Evolutionary conservation across 2,329 filamentous ascomycete species (phyloP).

Genomic region (Volutella citrinella): DNA sequence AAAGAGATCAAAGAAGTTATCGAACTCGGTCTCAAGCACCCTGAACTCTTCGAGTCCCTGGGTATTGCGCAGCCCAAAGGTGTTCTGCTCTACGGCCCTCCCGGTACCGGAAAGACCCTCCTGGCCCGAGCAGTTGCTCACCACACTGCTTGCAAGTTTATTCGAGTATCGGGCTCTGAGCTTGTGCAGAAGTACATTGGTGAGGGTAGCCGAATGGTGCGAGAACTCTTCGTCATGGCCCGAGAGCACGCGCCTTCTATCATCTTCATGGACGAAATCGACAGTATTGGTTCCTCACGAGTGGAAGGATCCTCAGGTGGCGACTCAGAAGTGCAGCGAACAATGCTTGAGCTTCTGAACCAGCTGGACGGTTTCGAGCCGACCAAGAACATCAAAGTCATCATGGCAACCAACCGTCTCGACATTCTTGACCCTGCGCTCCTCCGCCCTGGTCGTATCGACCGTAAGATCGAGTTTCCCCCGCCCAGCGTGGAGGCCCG

Average conservation of each 20-base stretch:
- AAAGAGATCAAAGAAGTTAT: conserved; percentile 99
- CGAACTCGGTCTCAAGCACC: conserved; percentile 96
- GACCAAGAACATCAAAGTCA: conserved; percentile 99
- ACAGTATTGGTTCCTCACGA: conserved; percentile 95
- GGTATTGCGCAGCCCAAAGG: conserved; percentile 98
- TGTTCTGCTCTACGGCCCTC: conserved; percentile 92
- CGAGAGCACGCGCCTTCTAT: conserved; percentile 96
- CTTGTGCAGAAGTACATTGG: conserved; percentile 99
- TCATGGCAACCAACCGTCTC: conserved; percentile 98
- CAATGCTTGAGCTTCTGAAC: conserved; percentile 97
- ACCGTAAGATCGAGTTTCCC: conserved; percentile 98
- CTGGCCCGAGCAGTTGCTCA: conserved; percentile 94
- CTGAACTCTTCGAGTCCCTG: conserved; percentile 97
- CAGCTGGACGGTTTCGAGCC: conserved; percentile 98
- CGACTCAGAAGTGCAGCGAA: conserved; percentile 96
- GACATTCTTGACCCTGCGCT: conserved; percentile 96
- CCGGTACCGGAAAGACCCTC: conserved; percentile 95
- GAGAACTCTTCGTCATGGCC: conserved; percentile 98
- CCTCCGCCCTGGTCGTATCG: conserved; percentile 92
- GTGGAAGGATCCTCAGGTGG: conserved; percentile 94
- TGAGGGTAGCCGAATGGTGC: conserved; percentile 96
- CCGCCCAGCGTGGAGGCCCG: conserved; percentile 94
- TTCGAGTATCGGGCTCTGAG: conserved; percentile 92
- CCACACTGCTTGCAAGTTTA: conserved; percentile 99
- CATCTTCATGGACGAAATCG: conserved; percentile 99